phyloP scores from a whole-genome alignment of 73 alveolate species.

The Uronychia setigera region DNA sequence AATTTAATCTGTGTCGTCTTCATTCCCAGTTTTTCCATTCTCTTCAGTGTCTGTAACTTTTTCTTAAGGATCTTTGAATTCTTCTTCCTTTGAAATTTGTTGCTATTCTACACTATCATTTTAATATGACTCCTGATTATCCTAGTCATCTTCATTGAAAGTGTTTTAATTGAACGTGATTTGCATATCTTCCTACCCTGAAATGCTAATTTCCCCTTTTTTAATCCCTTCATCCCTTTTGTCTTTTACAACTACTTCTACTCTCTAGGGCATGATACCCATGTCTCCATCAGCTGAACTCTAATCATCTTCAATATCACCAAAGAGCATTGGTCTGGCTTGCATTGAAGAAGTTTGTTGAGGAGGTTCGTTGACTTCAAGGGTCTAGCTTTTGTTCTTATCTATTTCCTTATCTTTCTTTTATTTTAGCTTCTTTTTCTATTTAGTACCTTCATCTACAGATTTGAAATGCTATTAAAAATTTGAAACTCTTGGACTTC shows the following conservation, averaged over 20 bases:
- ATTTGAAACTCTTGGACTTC: no score
- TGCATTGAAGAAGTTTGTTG: neutral
- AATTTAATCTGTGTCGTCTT: no score
- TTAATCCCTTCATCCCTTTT: neutral
- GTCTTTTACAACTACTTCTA: neutral
- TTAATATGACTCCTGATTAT: neutral
- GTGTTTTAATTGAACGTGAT: neutral
- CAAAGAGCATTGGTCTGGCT: neutral
- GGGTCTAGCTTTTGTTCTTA: neutral
- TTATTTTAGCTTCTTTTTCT: neutral
- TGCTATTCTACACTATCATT: no score
- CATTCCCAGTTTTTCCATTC: no score
- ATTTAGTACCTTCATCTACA: neutral
- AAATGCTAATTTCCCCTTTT: neutral
- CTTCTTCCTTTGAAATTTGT: no score
- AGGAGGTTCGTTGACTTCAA: neutral
- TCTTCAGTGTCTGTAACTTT: no score
- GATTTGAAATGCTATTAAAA: neutral
- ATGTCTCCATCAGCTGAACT: neutral
- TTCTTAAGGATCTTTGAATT: no score
- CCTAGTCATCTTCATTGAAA: neutral
- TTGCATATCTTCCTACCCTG: neutral
- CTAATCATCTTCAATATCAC: neutral
- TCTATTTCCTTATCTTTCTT: neutral
- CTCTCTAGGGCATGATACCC: neutral